phyloP scores from a whole-genome alignment of 139 green algal genomes.

The Pleodorina starrii region DNA sequence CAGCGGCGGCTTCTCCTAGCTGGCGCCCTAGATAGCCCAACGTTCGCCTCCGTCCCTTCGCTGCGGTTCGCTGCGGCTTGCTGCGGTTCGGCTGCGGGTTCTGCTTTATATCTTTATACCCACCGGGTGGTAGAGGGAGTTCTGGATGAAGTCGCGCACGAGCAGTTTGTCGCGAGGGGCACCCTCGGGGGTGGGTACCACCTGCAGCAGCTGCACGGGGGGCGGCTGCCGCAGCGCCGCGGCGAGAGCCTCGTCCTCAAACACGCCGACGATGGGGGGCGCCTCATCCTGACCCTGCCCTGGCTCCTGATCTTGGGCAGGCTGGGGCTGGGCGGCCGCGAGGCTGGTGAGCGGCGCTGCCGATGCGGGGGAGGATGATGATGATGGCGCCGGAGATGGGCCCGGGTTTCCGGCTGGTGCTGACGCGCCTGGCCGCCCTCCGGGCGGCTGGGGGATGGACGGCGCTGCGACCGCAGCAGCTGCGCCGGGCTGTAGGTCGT shows the following conservation, averaged over 20 bases:
- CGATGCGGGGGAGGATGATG: background rate
- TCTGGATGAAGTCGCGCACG: conserved; percentile 82
- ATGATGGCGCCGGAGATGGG: background rate
- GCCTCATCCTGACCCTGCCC: background rate
- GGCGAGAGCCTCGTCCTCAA: background rate
- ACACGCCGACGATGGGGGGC: background rate
- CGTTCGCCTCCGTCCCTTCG: too few relatives aligned
- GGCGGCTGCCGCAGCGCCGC: background rate
- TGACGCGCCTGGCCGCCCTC: background rate
- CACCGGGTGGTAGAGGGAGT: conserved; percentile 80
- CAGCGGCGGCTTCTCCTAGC: too few relatives aligned
- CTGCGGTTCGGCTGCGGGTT: too few relatives aligned
- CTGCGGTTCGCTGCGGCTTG: too few relatives aligned
- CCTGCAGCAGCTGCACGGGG: conserved; percentile 22
- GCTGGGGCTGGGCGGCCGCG: background rate
- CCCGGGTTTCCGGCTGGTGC: background rate
- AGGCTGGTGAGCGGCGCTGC: background rate
- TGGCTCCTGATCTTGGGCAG: background rate
- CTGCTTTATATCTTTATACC: too few relatives aligned
- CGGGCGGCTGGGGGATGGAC: too few relatives aligned
- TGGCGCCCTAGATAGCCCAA: too few relatives aligned
- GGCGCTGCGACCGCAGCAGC: background rate
- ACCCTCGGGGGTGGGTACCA: conserved; percentile 30
- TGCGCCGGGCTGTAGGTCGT: background rate
- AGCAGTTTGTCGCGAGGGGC: conserved; percentile 53